Conservation (phyloP, 768 basidiomycete species). For the Boletus fagicola region DNA sequence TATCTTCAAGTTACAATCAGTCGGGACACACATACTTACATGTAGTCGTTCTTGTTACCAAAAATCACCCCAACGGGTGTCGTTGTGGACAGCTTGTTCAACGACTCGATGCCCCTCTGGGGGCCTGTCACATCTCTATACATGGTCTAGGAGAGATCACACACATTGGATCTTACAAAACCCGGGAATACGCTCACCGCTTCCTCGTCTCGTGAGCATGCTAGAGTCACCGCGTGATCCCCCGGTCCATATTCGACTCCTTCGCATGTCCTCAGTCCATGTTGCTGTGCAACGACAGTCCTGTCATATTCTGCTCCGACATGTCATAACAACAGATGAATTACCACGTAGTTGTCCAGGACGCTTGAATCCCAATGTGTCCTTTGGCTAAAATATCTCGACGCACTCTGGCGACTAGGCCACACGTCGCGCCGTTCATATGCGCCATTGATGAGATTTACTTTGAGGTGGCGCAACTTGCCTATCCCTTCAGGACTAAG, state of each 20-base stretch:
- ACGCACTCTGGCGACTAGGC: slow-evolving; percentile 46
- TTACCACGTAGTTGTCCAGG: slow-evolving; percentile 51
- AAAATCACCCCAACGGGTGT: slow-evolving; percentile 55
- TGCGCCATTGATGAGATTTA: slow-evolving; percentile 45
- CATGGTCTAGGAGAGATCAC: slow-evolving; percentile 47
- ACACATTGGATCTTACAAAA: background rate
- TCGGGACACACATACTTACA: slow-evolving; percentile 37
- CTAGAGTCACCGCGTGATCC: slow-evolving; percentile 45
- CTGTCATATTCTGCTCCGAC: background rate
- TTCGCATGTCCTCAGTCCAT: slow-evolving; percentile 44
- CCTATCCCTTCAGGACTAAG: slow-evolving; percentile 49
- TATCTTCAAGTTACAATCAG: background rate
- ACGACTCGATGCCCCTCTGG: slow-evolving; percentile 47
- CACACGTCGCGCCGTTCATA: slow-evolving; percentile 52
- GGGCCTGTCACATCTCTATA: slow-evolving; percentile 58
- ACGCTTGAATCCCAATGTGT: slow-evolving; percentile 54
- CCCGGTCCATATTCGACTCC: slow-evolving; percentile 28
- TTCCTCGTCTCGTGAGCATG: slow-evolving; percentile 64
- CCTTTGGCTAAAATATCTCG: slow-evolving; percentile 34
- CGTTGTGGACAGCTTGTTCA: slow-evolving; percentile 39
- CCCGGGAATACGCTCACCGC: slow-evolving; percentile 39
- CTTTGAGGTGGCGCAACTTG: slow-evolving; percentile 42
- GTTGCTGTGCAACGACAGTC: slow-evolving; percentile 34
- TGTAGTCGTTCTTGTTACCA: slow-evolving; percentile 49
- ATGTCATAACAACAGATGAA: slow-evolving; percentile 17